phyloP scores from a whole-genome alignment of 306 rosid species.

The Pterocarpus macrocarpus region DNA sequence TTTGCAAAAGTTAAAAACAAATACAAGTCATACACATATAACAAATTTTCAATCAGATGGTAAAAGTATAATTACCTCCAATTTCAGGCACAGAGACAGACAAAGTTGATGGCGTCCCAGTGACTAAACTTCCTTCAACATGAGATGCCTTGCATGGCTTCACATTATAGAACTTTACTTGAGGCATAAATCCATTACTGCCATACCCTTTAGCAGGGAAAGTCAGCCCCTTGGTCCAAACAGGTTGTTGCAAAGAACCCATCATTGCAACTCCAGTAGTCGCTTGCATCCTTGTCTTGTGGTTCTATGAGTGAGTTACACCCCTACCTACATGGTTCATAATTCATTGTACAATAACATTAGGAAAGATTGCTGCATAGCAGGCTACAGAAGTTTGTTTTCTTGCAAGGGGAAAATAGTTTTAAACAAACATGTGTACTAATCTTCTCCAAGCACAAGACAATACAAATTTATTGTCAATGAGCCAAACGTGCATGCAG shows the following conservation, averaged over 20 bases:
- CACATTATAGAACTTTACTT: constrained; percentile 45
- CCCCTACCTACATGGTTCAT: constrained; percentile 18
- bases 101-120: constrained; percentile 64
- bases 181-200: constrained; percentile 49
- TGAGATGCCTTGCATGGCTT: constrained; percentile 61
- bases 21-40: not conserved
- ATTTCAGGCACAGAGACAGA: constrained; percentile 61
- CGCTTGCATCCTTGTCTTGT: constrained; percentile 65
- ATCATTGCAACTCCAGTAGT: constrained; percentile 61
- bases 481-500: too few relatives aligned
- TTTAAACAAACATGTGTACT: constrained; percentile 9
- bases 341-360: constrained; percentile 16
- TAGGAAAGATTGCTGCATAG: not conserved
- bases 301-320: not conserved
- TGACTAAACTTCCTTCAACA: constrained; percentile 62
- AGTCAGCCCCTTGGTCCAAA: constrained; percentile 58
- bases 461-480: too few relatives aligned
- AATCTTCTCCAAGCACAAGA: not conserved
- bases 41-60: not conserved
- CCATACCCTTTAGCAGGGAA: constrained; percentile 51
- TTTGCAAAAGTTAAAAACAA: not conserved
- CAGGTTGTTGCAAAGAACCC: constrained; percentile 72
- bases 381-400: not conserved
- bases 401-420: not conserved
- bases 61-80: constrained; percentile 59